phyloP scores from a whole-genome alignment of 148 eudicot genomes.

The Limonium bicolor region DNA sequence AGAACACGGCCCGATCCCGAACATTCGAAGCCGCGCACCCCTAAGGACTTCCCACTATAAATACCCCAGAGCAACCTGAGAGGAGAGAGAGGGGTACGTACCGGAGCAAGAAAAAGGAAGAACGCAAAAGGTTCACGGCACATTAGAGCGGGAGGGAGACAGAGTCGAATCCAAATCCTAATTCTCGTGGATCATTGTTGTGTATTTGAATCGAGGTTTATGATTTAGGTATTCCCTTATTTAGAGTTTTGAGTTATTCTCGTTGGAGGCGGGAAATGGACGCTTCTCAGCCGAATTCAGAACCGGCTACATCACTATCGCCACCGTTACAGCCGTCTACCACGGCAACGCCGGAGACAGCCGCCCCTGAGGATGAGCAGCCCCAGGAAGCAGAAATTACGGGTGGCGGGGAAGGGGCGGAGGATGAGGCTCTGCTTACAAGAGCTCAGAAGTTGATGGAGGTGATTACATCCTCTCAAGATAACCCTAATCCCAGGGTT shows the following conservation, averaged over 20 bases:
- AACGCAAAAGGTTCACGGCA: too few species aligned
- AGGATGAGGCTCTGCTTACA: conserved; percentile 33
- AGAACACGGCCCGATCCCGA: conserved; percentile 4
- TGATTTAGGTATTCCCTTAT: not conserved
- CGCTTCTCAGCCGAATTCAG: conserved; percentile 6
- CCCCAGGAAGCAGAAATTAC: conserved; percentile 7
- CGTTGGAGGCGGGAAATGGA: conserved; percentile 10
- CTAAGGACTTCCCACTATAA: conserved; percentile 8
- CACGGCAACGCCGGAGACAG: conserved; percentile 5
- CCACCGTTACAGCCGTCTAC: not conserved
- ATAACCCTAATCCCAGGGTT: conserved; percentile 63
- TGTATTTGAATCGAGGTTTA: too few species aligned
- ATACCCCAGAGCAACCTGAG: not conserved
- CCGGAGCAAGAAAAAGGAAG: not conserved
- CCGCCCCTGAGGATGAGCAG: conserved; percentile 1
- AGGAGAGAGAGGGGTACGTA: not conserved
- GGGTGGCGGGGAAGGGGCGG: conserved; percentile 10
- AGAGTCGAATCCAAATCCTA: too few species aligned
- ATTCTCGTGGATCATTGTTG: too few species aligned
- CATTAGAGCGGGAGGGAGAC: too few species aligned
- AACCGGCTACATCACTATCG: not conserved
- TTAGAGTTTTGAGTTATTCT: not conserved
- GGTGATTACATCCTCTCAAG: conserved; percentile 42
- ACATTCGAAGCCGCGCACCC: conserved; percentile 1
- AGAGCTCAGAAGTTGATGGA: conserved; percentile 66